Evolutionary conservation across 2,329 filamentous ascomycete genomes (phyloP).

Genomic region (Xylaria sp.): DNA sequence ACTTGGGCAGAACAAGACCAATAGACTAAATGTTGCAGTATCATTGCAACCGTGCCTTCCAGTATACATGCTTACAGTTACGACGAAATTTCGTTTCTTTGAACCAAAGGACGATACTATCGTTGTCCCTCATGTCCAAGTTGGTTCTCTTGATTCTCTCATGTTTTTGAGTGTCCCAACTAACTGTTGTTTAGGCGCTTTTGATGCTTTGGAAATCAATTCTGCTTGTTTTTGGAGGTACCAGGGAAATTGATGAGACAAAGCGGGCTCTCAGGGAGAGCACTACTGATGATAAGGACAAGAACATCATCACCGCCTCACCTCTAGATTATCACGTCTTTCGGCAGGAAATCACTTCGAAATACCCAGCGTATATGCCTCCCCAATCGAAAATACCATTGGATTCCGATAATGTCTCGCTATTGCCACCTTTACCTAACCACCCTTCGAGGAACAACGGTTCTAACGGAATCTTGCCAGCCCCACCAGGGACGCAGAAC

Average conservation of each 20-base stretch:
- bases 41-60: constrained; percentile 74
- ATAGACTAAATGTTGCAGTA: constrained; percentile 53
- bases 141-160: constrained; percentile 50
- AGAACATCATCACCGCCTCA: constrained; percentile 88
- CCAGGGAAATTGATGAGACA: constrained; percentile 74
- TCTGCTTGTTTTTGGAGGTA: constrained; percentile 84
- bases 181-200: constrained; percentile 66
- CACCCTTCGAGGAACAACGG: constrained; percentile 71
- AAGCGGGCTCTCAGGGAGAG: constrained; percentile 77
- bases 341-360: constrained; percentile 94
- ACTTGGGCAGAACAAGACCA: background rate
- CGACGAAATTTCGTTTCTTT: constrained; percentile 70
- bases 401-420: constrained; percentile 89
- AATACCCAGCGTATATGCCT: constrained; percentile 96
- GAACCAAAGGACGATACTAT: constrained; percentile 36
- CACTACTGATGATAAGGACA: constrained; percentile 67
- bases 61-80: constrained; percentile 75
- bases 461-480: constrained; percentile 70
- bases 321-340: constrained; percentile 97
- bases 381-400: constrained; percentile 84
- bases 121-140: constrained; percentile 68
- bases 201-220: constrained; percentile 93
- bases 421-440: constrained; percentile 85
- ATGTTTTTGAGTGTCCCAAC: background rate
- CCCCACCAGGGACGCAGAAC: constrained; percentile 62